phyloP scores from a whole-genome alignment of 805 yeast genomes.

The Saturnispora besseyi region DNA sequence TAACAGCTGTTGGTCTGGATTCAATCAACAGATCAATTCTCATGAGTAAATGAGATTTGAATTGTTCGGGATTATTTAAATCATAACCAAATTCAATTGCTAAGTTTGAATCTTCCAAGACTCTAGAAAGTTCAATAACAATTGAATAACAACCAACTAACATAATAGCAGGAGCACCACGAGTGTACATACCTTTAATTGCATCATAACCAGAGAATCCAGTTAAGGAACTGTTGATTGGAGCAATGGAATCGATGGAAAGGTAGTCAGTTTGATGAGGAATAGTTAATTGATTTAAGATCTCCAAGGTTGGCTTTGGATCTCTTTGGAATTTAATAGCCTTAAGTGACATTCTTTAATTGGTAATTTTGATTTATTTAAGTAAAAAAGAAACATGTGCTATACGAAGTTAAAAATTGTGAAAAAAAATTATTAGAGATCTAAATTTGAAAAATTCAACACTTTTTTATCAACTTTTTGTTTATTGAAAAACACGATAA shows the following conservation, averaged over 20 bases:
- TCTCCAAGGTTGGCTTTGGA: constrained; percentile 35
- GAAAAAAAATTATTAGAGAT: not conserved
- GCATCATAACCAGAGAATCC: constrained; percentile 63
- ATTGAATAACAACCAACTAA: constrained; percentile 84
- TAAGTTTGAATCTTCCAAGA: constrained; percentile 13
- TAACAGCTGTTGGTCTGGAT: constrained; percentile 95
- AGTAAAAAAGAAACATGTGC: not conserved
- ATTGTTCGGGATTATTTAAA: constrained; percentile 14
- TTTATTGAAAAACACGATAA: not conserved
- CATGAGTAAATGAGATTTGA: constrained; percentile 31
- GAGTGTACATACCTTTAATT: constrained; percentile 85
- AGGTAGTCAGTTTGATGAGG: constrained; percentile 76
- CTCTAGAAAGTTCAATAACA: constrained; percentile 53
- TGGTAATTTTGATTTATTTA: not conserved
- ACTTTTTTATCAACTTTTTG: not conserved
- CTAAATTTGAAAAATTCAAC: not conserved
- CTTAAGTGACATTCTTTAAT: constrained; percentile 33
- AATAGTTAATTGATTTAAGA: constrained; percentile 72
- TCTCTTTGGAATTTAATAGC: constrained; percentile 60
- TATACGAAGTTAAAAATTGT: not conserved
- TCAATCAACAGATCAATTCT: constrained; percentile 58
- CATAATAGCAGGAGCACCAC: constrained; percentile 99
- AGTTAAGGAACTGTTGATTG: constrained; percentile 33
- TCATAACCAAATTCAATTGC: constrained; percentile 23
- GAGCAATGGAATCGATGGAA: constrained; percentile 46